Percentiles rank a stretch among this genome's conserved stretches.
Conservation (phyloP, 768 basidiomycete genomes). For the Russula lepida region DNA sequence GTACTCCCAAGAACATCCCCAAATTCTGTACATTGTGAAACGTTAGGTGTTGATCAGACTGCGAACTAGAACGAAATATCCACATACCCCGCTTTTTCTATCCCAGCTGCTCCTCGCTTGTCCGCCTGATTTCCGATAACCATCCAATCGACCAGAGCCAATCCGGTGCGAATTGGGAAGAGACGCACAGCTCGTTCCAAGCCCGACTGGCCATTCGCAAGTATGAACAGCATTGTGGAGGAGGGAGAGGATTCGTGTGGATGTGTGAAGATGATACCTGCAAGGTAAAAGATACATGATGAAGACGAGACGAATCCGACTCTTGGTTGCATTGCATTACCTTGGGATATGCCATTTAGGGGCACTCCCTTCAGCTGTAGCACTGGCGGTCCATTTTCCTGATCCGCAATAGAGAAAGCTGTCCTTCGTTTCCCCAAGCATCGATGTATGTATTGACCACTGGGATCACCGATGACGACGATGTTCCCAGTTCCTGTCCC, state of each 20-base stretch:
- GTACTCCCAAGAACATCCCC: constrained; percentile 30
- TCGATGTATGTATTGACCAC: constrained; percentile 22
- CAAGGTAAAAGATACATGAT: constrained; percentile 9
- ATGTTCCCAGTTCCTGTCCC: constrained; percentile 45
- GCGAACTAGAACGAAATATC: constrained; percentile 13
- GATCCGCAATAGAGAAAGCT: constrained; percentile 19
- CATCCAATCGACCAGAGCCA: constrained; percentile 72
- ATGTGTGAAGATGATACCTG: constrained; percentile 55
- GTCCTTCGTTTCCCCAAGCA: constrained; percentile 18
- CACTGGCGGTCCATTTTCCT: background rate
- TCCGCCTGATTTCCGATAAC: constrained; percentile 49
- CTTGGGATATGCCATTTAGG: constrained; percentile 4
- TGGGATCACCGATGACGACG: constrained; percentile 44
- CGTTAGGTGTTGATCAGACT: constrained; percentile 8
- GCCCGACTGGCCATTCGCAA: constrained; percentile 46
- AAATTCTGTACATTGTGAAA: constrained; percentile 26
- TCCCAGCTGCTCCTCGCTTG: constrained; percentile 57
- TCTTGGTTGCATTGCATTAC: constrained; percentile 9
- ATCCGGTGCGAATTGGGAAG: constrained; percentile 81
- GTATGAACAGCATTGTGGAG: constrained; percentile 45
- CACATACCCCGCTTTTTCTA: constrained; percentile 71
- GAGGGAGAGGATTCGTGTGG: constrained; percentile 42
- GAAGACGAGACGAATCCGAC: background rate
- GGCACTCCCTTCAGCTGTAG: constrained; percentile 10
- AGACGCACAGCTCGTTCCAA: constrained; percentile 62